phyloP scores from a whole-genome alignment of 352 stramenopile genomes.

The Blastocystis sp. region DNA sequence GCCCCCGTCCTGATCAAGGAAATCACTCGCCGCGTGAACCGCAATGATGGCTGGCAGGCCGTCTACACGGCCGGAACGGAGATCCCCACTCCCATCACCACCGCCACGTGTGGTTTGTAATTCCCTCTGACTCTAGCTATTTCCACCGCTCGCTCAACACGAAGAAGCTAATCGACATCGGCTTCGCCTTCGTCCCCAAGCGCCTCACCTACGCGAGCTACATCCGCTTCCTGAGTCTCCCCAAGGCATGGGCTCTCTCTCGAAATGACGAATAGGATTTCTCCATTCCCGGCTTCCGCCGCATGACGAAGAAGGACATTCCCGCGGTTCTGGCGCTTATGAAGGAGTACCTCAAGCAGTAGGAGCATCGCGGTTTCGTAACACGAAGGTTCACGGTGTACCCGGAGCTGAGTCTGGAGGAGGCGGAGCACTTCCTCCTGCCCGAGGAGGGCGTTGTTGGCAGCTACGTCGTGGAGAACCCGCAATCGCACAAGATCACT shows the following conservation, averaged over 20 bases:
- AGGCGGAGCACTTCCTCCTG: constrained; percentile 94
- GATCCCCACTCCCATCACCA: constrained; percentile 87
- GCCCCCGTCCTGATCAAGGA: constrained; percentile 98
- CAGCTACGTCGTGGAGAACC: constrained; percentile 81
- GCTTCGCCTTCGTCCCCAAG: constrained; percentile 86
- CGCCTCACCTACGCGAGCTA: constrained; percentile 90
- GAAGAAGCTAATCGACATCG: constrained; percentile 95
- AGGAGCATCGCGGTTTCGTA: constrained; percentile 1
- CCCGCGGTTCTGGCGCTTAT: constrained; percentile 77
- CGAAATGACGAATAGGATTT: constrained; percentile 62
- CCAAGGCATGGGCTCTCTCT: constrained; percentile 68
- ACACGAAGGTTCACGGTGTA: constrained; percentile 77
- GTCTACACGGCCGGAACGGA: constrained; percentile 96
- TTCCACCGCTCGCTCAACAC: constrained; percentile 93
- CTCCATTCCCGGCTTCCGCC: constrained; percentile 73
- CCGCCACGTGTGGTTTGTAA: constrained; percentile 29
- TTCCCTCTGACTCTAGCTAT: constrained; percentile 81
- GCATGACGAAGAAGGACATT: constrained; percentile 78
- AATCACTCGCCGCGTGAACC: constrained; percentile 94
- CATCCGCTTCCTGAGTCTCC: constrained; percentile 84
- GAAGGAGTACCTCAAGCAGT: constrained; percentile 79
- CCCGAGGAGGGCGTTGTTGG: constrained; percentile 88
- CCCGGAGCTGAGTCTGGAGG: constrained; percentile 80
- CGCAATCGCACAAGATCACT: constrained; percentile 78
- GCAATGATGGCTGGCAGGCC: constrained; percentile 77